Percentiles rank a stretch among this genome's conserved stretches.
Evolutionary conservation across 2,329 filamentous ascomycete species (phyloP).

Genomic region (Neofusicoccum sp.): DNA sequence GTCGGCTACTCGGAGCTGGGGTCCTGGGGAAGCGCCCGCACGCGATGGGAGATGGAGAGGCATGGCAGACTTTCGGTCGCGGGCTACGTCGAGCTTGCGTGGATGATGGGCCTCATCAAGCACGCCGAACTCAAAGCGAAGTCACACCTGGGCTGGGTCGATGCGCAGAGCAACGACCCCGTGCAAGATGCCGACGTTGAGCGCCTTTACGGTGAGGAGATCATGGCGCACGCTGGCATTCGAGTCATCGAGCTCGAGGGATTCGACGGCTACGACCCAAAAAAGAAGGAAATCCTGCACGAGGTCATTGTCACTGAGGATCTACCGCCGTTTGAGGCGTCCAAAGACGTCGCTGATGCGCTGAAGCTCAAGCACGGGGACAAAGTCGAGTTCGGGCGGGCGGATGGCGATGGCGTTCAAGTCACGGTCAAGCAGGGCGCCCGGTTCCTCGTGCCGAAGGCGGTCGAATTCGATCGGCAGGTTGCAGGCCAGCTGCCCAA

Average conservation of each 20-base stretch:
- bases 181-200: slow-evolving; percentile 33
- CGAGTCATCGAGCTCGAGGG: slow-evolving; percentile 31
- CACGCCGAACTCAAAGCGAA: slow-evolving; percentile 80
- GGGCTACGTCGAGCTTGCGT: slow-evolving; percentile 87
- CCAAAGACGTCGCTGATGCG: slow-evolving; percentile 29
- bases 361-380: slow-evolving; percentile 34
- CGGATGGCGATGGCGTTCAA: slow-evolving; percentile 26
- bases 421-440: too few species aligned
- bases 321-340: slow-evolving; percentile 33
- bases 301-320: slow-evolving; percentile 37
- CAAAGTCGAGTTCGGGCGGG: slow-evolving; percentile 22
- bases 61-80: slow-evolving; percentile 82
- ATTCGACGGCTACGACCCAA: slow-evolving; percentile 26
- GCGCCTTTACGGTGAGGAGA: slow-evolving; percentile 30
- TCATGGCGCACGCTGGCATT: slow-evolving; percentile 35
- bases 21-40: slow-evolving; percentile 85
- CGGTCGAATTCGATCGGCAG: slow-evolving; percentile 26
- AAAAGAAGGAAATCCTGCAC: slow-evolving; percentile 31
- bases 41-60: slow-evolving; percentile 89
- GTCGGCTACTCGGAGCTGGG: slow-evolving; percentile 43
- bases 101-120: slow-evolving; percentile 91
- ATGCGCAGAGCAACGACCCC: slow-evolving; percentile 26
- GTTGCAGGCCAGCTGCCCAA: slow-evolving; percentile 38
- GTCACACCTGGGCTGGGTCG: slow-evolving; percentile 30
- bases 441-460: slow-evolving; percentile 33